A percentile compares a stretch with the other conserved stretches of the same genome.
Evolutionary conservation across 2,329 filamentous ascomycete genomes (phyloP).

Genomic region (Neocucurbitaria cava): DNA sequence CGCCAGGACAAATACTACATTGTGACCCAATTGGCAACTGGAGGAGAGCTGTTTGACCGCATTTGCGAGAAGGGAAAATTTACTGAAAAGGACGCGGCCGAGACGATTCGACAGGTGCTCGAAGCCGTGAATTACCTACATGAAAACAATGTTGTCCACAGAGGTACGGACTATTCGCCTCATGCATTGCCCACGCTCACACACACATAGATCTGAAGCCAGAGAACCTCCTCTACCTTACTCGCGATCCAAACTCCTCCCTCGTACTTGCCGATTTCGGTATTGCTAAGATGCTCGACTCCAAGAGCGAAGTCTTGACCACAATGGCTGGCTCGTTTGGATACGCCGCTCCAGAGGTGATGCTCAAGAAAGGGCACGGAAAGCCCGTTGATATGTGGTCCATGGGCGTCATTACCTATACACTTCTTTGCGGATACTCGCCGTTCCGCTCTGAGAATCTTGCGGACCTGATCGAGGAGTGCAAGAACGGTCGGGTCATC

Average conservation of each 20-base stretch:
- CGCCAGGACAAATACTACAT: slow-evolving; percentile 98
- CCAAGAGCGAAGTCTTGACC: slow-evolving; percentile 87
- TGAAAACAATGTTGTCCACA: slow-evolving; percentile 91
- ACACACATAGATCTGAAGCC: slow-evolving; percentile 82
- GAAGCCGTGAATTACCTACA: slow-evolving; percentile 95
- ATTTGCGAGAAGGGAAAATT: slow-evolving; percentile 99
- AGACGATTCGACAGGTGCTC: slow-evolving; percentile 93
- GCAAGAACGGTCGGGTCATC: slow-evolving; percentile 79
- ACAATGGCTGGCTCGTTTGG: slow-evolving; percentile 99
- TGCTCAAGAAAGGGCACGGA: slow-evolving; percentile 96
- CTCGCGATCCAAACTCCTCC: slow-evolving; percentile 75
- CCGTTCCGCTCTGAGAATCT: slow-evolving; percentile 96
- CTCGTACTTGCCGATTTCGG: slow-evolving; percentile 97
- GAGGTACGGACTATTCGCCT: slow-evolving; percentile 65
- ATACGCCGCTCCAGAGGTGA: slow-evolving; percentile 96
- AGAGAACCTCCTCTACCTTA: slow-evolving; percentile 95
- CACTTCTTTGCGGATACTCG: slow-evolving; percentile 95
- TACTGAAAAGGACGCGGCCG: slow-evolving; percentile 96
- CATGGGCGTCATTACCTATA: slow-evolving; percentile 97
- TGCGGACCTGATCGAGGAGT: slow-evolving; percentile 92
- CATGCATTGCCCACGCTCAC: slow-evolving; percentile 25
- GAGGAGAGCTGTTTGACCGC: slow-evolving; percentile 95
- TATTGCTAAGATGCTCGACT: slow-evolving; percentile 97
- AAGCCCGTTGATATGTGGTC: slow-evolving; percentile 99
- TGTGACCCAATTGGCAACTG: slow-evolving; percentile 93